Percentiles rank a stretch among this genome's conserved stretches.
phyloP scores from a whole-genome alignment of 345 rosid species.

The Aquilaria sinensis region DNA sequence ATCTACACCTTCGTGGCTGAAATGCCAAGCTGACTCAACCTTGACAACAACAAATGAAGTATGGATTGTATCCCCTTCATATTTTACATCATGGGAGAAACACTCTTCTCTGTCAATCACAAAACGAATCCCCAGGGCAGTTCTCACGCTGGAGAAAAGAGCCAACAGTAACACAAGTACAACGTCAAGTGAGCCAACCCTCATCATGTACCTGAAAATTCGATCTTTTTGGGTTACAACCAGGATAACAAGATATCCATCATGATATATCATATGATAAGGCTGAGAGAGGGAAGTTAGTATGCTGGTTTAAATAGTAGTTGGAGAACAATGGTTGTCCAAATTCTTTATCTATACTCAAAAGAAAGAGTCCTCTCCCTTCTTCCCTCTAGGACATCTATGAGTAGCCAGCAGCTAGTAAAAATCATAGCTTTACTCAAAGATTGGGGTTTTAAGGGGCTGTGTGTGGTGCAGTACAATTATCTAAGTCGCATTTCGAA shows the following conservation, averaged over 20 bases:
- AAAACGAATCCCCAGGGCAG: conserved; percentile 45
- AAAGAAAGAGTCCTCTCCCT: neutral
- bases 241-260: neutral
- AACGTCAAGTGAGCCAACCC: conserved; percentile 17
- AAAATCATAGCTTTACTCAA: neutral
- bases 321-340: neutral
- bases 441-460: neutral
- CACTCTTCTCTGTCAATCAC: conserved; percentile 66
- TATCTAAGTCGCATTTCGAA: too few relatives aligned
- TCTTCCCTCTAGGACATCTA: neutral
- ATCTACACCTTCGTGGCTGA: conserved; percentile 47
- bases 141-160: conserved; percentile 19
- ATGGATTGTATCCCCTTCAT: conserved; percentile 56
- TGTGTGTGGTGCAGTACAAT: too few relatives aligned
- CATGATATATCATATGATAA: neutral
- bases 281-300: neutral
- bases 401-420: neutral
- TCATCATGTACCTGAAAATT: conserved; percentile 20
- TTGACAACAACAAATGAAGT: conserved; percentile 57
- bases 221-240: conserved; percentile 12
- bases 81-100: conserved; percentile 54
- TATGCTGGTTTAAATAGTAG: too few relatives aligned
- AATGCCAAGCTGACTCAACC: conserved; percentile 52
- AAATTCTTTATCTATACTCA: neutral
- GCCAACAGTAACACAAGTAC: conserved; percentile 26